Conservation (phyloP, 495 filamentous ascomycete genomes). For the Podospora tetraspora region DNA sequence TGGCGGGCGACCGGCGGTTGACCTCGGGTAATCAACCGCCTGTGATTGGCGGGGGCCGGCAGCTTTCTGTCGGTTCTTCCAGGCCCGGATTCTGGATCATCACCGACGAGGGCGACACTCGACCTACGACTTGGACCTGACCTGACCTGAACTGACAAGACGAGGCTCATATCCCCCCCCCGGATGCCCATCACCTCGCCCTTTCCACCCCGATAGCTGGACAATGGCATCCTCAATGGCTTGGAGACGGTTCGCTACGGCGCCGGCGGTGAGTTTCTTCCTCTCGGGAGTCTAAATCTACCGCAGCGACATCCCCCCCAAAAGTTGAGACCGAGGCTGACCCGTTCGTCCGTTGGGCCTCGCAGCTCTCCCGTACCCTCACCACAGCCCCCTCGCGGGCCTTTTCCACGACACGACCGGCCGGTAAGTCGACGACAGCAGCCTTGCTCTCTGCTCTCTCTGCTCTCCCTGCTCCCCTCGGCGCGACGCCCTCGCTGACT, state of each 20-base stretch:
- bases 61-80: not conserved
- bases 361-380: slow-evolving; percentile 45
- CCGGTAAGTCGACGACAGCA: slow-evolving; percentile 50
- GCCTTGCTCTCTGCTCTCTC: not conserved
- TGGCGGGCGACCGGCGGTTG: not conserved
- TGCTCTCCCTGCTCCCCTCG: not conserved
- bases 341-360: slow-evolving; percentile 16
- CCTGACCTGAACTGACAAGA: not conserved
- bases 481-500: slow-evolving; percentile 1
- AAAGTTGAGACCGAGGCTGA: slow-evolving; percentile 6
- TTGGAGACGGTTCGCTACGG: slow-evolving; percentile 42
- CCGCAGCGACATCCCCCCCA: not conserved
- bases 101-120: not conserved
- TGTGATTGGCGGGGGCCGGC: not conserved
- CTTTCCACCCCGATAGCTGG: slow-evolving; percentile 23
- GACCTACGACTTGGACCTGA: not conserved
- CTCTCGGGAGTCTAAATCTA: no score
- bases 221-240: slow-evolving; percentile 51
- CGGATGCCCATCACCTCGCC: slow-evolving; percentile 26
- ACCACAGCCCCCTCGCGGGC: slow-evolving; percentile 53
- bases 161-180: slow-evolving; percentile 29
- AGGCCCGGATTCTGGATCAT: not conserved
- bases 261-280: slow-evolving; percentile 39
- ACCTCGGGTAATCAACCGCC: not conserved
- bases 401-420: slow-evolving; percentile 82